Base-by-base conservation (phyloP, 192 early-diverging fungal species). In the Coemansia reversa region DNA sequence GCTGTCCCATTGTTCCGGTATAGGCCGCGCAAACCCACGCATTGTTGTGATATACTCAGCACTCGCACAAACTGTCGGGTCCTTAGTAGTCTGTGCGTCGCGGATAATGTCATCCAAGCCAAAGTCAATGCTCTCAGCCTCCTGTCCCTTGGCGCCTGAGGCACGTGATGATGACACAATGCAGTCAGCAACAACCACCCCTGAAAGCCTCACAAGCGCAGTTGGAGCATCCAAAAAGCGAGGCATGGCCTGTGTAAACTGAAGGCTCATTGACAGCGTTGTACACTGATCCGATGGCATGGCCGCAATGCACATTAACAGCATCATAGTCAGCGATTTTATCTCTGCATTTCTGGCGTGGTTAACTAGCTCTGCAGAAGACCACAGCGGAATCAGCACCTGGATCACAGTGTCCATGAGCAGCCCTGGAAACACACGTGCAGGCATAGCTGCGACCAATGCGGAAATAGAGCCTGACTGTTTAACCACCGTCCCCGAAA, bases 101-200 rank as follows among this genome's bases (percentile, higher is more conserved):
- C 70, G 56, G 20, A 79, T 55, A 28, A 79, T 65, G 16, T 79
- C 76, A 29, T 74, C 76, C 45, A 79, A 29, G 5, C 76, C 76
- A 66, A 79, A 79, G 42, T 79, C 76, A 24, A 79, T 53, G 12
- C 35, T 7, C 9, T 49, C 56, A 1, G 25, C 28, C 22, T 32
- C 23, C 14, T 54, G 12, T 3, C 54, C 32, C 5, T 35, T 33
- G 16, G 39, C 27, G 55, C 18, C 1, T n/a, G 29, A n/a, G 20
- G 58, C 33, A 39, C 45, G 48, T 5, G 62, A 20, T 11, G 25
- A 32, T 11, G 24, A 6, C 25, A 69, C 58, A 11, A 79, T 39
- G 5, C 20, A 29, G 24, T 79, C 76, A 16, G 76, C 76, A 7
- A 79, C 76, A 9, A 79, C 28, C 2, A 79, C 62, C 2, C 76